A percentile compares a stretch with the other conserved stretches of the same genome.
Evolutionary conservation across 2,329 filamentous ascomycete genomes (phyloP).

Genomic region (Aspergillus floridensis): DNA sequence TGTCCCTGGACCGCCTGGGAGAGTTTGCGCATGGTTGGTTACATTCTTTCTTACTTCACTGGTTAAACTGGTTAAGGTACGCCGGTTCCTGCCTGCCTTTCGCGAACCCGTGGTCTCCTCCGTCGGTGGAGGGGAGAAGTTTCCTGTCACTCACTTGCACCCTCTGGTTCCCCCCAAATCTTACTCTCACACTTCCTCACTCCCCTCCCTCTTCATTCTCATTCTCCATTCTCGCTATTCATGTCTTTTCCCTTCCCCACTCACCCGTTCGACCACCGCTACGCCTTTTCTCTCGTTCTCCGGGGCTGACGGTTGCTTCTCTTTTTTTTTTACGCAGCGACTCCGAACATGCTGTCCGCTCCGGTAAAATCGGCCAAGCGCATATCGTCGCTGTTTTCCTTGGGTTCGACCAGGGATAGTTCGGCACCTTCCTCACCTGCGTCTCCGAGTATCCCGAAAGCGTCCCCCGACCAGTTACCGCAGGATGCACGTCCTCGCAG

Average conservation of each 20-base stretch:
- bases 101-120: neutral
- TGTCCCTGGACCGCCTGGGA: neutral
- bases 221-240: constrained; percentile 3
- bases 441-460: constrained; percentile 21
- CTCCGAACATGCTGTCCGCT: constrained; percentile 38
- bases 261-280: neutral
- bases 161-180: neutral
- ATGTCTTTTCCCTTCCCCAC: neutral
- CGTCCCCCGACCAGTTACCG: constrained; percentile 23
- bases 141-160: neutral
- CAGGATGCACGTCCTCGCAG: constrained; percentile 28
- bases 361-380: constrained; percentile 45
- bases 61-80: constrained; percentile 12
- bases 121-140: neutral
- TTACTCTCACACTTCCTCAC: constrained; percentile 6
- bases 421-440: constrained; percentile 30
- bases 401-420: constrained; percentile 38
- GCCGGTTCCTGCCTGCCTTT: constrained; percentile 2
- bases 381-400: constrained; percentile 47
- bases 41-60: constrained; percentile 21
- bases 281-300: neutral
- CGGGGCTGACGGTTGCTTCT: constrained; percentile 3
- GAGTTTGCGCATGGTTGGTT: constrained; percentile 18
- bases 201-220: constrained; percentile 10
- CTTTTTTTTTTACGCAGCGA: constrained; percentile 7